These are phyloP conservation scores for Massarina eburnea DNA, from an alignment of 2,329 filamentous ascomycete species.

Conservation along the genomic window DNA sequence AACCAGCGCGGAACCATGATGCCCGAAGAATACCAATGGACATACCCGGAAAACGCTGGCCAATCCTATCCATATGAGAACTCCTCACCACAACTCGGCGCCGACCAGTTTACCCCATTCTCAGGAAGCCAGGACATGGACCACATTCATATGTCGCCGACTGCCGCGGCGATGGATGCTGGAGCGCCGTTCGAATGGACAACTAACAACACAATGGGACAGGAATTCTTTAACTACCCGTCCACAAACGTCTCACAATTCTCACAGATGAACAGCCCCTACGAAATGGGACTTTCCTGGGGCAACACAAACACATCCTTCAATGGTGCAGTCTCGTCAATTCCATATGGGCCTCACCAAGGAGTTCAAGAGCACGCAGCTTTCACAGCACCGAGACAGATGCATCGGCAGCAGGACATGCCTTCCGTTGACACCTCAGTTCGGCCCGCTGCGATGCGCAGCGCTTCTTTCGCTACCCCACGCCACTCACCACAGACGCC, in stretches of 20 bases:
- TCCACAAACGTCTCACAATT: slow-evolving; percentile 10
- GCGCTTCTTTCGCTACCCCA: slow-evolving; percentile 28
- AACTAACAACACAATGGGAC: slow-evolving; percentile 42
- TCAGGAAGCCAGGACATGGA: slow-evolving; percentile 36
- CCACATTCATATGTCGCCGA: slow-evolving; percentile 17
- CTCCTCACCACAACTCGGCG: slow-evolving; percentile 40
- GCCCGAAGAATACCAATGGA: slow-evolving; percentile 23
- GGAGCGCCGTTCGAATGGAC: slow-evolving; percentile 32
- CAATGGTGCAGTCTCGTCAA: slow-evolving; percentile 1
- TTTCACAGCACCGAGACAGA: slow-evolving; percentile 19
- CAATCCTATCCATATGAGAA: slow-evolving; percentile 33
- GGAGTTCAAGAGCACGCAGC: slow-evolving; percentile 22
- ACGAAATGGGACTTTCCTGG: neutral
- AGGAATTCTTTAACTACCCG: slow-evolving; percentile 37
- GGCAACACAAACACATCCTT: neutral
- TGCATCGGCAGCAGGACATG: slow-evolving; percentile 26
- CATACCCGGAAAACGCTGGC: slow-evolving; percentile 14
- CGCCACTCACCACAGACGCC: slow-evolving; percentile 27
- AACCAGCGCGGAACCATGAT: slow-evolving; percentile 33
- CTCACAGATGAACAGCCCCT: neutral
- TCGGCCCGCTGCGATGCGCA: slow-evolving; percentile 23
- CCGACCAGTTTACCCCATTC: slow-evolving; percentile 38
- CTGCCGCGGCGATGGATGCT: slow-evolving; percentile 22
- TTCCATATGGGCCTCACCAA: slow-evolving; percentile 9
- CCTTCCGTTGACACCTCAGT: slow-evolving; percentile 21